Percentiles rank a stretch among this genome's conserved stretches.
Conservation (phyloP, 192 early-diverging fungal genomes). For the Coemansia sp. region DNA sequence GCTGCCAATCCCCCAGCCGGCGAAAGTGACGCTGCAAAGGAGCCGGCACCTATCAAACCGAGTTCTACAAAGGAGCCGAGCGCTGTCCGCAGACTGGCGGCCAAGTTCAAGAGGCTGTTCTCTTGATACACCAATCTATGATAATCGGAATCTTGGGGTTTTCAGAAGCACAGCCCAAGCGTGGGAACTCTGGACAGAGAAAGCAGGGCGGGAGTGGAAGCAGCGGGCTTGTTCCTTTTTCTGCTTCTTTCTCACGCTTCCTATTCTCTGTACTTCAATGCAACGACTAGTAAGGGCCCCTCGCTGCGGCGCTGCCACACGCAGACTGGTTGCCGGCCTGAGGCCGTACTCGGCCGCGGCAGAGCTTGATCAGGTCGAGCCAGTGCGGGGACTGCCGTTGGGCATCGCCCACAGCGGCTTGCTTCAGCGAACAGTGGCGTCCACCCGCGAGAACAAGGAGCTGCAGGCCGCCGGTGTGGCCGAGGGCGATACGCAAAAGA, state of each 20-base stretch:
- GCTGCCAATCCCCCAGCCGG: too few relatives aligned
- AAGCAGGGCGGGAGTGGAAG: too few relatives aligned
- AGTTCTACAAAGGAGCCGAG: neutral
- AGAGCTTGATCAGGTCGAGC: constrained; percentile 45
- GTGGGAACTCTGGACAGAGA: neutral
- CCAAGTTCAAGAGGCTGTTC: constrained; percentile 7
- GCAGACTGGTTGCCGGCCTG: neutral
- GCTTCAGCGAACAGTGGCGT: constrained; percentile 66
- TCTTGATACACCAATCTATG: neutral
- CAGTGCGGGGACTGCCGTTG: constrained; percentile 76
- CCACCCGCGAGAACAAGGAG: constrained; percentile 65
- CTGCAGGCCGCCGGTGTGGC: constrained; percentile 54
- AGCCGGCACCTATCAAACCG: neutral
- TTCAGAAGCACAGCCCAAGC: neutral
- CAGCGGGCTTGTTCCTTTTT: neutral
- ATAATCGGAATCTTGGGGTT: neutral
- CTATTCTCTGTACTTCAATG: neutral
- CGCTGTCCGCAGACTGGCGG: neutral
- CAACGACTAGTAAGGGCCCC: neutral
- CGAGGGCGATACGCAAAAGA: constrained; percentile 56
- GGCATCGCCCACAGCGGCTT: constrained; percentile 77
- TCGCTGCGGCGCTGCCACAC: neutral
- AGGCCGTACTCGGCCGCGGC: constrained; percentile 35
- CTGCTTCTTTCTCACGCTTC: constrained; percentile 1
- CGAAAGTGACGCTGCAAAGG: too few relatives aligned